Base-by-base conservation (phyloP, 352 stramenopile species). In the Phytopythium boreale region DNA sequence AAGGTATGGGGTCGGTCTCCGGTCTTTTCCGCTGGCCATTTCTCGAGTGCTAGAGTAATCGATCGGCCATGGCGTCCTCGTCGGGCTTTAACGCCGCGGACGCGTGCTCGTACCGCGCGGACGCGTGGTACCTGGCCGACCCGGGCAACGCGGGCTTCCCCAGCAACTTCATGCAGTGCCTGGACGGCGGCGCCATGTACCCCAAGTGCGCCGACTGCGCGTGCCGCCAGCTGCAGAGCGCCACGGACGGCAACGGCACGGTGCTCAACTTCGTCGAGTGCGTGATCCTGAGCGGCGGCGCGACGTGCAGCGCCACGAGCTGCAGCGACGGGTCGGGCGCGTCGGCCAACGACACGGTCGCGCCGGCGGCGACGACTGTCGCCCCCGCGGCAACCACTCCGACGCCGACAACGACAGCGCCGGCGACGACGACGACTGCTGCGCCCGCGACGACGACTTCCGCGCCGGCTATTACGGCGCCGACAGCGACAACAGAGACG, bases 231-330 rank as follows among this genome's bases (percentile, higher is more conserved):
- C 24, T 56, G 5, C 55, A 61, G 14, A 71, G 58, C 22, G 59
- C 64, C n/a, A 55, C 24, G 17, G 39, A 47, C 29, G 47, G 69
- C 11, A 66, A 68, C 47, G 70, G 73, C 1, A 49, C 59, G 0
- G 69, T 59, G 22, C 60, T 69, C 27, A 71, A 69, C 53, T 80
- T 80, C 56, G 70, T 67, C 4, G 60, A 71, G 12, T 80, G 70
- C 36, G 49, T 77, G 4, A 26, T 74, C 12, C 57, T 76, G 1
- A 57, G 63, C 24, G 63, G 66, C 44, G 72, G 62, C 17, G 53
- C 61, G 22, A 51, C 66, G 46, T 77, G 73, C n/a, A 44, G n/a
- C 24, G 61, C 29, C 49, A 60, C 50, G 15, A 29, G 1, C 29
- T 59, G 49, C 59, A 43, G 58, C 26, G 31, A n/a, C 34, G 20